Conservation (phyloP, 1,284 basidiomycete genomes). For the Gymnopus androsaceus region DNA sequence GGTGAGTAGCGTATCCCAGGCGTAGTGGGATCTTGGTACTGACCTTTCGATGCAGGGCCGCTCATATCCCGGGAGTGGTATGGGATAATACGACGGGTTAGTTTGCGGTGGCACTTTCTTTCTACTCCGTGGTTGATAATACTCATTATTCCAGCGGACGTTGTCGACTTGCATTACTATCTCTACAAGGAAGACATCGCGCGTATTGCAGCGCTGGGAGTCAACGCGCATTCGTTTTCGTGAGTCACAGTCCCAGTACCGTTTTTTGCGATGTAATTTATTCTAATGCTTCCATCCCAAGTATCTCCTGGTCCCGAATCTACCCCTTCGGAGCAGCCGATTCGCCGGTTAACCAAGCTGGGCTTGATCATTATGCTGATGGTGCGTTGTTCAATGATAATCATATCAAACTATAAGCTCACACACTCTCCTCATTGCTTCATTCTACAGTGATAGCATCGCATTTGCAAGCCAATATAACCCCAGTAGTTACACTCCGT, state of each 20-base stretch:
- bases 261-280: not conserved
- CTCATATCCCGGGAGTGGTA: conserved; percentile 41
- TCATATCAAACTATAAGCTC: not conserved
- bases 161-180: conserved; percentile 48
- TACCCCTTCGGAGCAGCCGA: conserved; percentile 48
- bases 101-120: conserved; percentile 1
- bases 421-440: not conserved
- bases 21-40: too few relatives aligned
- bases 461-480: conserved; percentile 41
- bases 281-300: conserved; percentile 19
- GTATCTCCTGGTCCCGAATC: conserved; percentile 51
- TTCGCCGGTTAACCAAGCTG: conserved; percentile 47
- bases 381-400: conserved; percentile 27
- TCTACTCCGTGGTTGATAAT: conserved; percentile 3
- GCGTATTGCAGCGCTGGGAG: conserved; percentile 46
- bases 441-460: conserved; percentile 44
- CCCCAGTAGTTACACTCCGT: conserved; percentile 50
- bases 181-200: conserved; percentile 51
- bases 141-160: too few relatives aligned
- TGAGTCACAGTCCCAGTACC: conserved; percentile 27
- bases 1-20: too few relatives aligned
- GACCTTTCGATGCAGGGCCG: too few relatives aligned
- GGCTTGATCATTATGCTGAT: conserved; percentile 48
- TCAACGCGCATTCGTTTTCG: conserved; percentile 53
- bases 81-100: conserved; percentile 44